Conservation (phyloP, 306 rosid species). For the Trichosanthes truncata region DNA sequence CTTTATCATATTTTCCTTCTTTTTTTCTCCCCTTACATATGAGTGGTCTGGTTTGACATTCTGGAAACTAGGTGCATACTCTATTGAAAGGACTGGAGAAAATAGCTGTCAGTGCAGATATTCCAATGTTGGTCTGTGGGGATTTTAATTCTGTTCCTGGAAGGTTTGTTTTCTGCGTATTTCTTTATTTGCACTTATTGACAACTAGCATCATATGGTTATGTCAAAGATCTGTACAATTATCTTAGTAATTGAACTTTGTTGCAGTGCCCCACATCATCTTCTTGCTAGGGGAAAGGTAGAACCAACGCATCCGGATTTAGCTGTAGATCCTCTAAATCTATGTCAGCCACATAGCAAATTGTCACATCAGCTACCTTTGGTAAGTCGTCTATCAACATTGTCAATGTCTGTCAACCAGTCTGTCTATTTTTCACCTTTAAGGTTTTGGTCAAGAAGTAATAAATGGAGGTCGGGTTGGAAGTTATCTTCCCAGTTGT, state of each 20-base stretch:
- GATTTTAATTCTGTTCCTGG: conserved; percentile 93
- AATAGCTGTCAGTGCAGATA: conserved; percentile 89
- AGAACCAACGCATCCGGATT: conserved; percentile 73
- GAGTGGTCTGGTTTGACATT: conserved; percentile 8
- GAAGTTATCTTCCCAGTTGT: not conserved
- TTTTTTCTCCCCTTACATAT: not conserved
- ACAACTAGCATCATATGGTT: not conserved
- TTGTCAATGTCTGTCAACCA: not conserved
- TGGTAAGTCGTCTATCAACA: conserved; percentile 37
- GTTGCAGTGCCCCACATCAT: conserved; percentile 86
- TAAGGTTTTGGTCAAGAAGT: not conserved
- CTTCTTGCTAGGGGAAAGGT: conserved; percentile 95
- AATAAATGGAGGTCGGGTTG: not conserved
- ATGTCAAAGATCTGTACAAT: not conserved
- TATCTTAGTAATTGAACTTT: conserved; percentile 14
- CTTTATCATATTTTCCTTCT: not conserved
- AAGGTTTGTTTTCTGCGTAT: conserved; percentile 38
- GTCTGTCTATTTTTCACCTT: not conserved
- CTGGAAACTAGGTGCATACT: conserved; percentile 67
- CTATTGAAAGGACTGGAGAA: conserved; percentile 93
- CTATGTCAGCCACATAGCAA: conserved; percentile 88
- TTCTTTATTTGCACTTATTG: not conserved
- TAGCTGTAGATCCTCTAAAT: conserved; percentile 82
- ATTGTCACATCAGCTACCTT: conserved; percentile 82
- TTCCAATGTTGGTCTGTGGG: conserved; percentile 99